Base-by-base conservation (phyloP, 768 basidiomycete species). In the Saitozyma sp. region DNA sequence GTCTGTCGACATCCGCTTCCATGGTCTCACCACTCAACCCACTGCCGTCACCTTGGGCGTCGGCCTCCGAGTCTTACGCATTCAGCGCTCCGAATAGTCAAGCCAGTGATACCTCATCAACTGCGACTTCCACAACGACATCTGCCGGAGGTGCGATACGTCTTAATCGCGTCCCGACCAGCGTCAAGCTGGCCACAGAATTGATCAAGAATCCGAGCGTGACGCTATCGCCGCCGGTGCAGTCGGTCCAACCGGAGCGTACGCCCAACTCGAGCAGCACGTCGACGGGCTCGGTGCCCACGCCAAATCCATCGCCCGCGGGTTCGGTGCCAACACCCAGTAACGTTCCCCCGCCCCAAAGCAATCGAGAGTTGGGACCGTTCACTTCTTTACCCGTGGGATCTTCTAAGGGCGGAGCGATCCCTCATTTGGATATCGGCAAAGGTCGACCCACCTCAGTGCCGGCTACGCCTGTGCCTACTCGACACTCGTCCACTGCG, bases 101-200 rank as follows among this genome's bases (percentile, higher is more conserved):
- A 6, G 49, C 66, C 6, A 67, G 63, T 59, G 70, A 74, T 14
- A 17, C 51, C 14, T 68, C 68, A 20, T 59, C 67, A 29, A 29
- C 29, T 29, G 29, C 29, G 29, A 29, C 29, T 16, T 63, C 68
- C 7, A 58, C 65, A 0, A 65, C 67, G 20, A 59, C 62, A 10
- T 61, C 60, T 11, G 56, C 58, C 14, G 54, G 54, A 9, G 74
- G 76, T 9, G 71, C 79, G 7, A 80, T 82, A 49, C 75, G 80
- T n/a, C 71, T 82, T 8, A 81, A 81, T 49, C 68, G 81, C 9
- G 81, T 82, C 0, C 82, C 82, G 0, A 81, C 81, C 1, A 76
- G 79, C 17, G 82, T 82, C 0, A 67, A 80, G 19, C 71, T 81
- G 41, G 82, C 82, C 1, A 68, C 79, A n/a, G 81, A 82, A 29